Conservation (phyloP, 495 filamentous ascomycete genomes). For the Neurospora cerealis region DNA sequence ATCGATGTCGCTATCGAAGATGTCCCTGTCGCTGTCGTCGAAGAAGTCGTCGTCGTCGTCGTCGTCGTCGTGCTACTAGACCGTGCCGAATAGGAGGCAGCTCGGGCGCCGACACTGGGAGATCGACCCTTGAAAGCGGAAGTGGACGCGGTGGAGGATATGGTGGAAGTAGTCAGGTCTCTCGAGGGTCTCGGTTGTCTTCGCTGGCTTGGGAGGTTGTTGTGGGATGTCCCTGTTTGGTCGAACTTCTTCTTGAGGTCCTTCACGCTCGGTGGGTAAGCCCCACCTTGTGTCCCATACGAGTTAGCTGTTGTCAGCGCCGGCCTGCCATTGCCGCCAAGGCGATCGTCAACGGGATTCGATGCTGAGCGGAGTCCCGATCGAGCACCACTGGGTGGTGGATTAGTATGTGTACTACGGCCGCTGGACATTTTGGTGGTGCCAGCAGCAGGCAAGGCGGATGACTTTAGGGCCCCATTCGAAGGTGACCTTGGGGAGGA, state of each 20-base stretch:
- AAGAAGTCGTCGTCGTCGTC: conserved; percentile 21
- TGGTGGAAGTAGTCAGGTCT: not conserved
- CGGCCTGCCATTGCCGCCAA: conserved; percentile 13
- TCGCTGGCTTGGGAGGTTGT: not conserved
- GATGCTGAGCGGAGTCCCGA: conserved; percentile 36
- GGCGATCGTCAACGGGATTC: conserved; percentile 36
- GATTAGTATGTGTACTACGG: conserved; percentile 13
- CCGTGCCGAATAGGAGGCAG: conserved; percentile 25
- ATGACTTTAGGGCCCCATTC: not conserved
- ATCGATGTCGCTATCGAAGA: not conserved
- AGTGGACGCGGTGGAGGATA: conserved; percentile 1
- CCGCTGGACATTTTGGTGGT: conserved; percentile 24
- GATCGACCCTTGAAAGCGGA: conserved; percentile 25
- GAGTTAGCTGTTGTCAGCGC: conserved; percentile 20
- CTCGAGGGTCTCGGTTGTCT: not conserved
- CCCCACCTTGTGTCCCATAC: conserved; percentile 10
- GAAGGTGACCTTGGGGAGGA: not conserved
- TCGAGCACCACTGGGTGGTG: conserved; percentile 9
- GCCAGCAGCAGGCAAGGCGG: conserved; percentile 13
- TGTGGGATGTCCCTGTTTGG: conserved; percentile 13
- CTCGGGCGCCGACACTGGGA: conserved; percentile 15
- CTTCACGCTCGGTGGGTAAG: conserved; percentile 39
- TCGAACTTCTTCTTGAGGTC: conserved; percentile 47
- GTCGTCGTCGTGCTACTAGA: conserved; percentile 24
- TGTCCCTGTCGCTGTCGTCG: not conserved